These are phyloP conservation scores for Metschnikowia arizonensis DNA, from an alignment of 805 yeast species.

Conservation along the genomic window DNA sequence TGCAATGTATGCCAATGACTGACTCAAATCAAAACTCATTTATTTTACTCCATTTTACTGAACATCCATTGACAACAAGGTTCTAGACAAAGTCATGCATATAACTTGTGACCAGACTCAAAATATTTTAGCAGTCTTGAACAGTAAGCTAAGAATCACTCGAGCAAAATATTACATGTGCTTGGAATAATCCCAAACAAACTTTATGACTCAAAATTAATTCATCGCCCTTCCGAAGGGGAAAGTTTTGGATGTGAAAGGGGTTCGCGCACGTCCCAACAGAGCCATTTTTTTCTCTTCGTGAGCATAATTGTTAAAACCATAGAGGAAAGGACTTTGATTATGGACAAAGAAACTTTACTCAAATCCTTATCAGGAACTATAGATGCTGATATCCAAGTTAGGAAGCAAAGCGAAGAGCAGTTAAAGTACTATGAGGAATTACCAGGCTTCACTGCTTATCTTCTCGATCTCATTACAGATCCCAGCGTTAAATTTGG, in stretches of 20 bases:
- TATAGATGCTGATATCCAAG: slow-evolving; percentile 46
- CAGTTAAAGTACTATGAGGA: slow-evolving; percentile 49
- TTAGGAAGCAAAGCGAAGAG: slow-evolving; percentile 51
- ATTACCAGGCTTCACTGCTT: slow-evolving; percentile 55
- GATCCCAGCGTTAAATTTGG: slow-evolving; percentile 44
- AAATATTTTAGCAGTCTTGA: not conserved
- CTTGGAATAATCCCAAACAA: not conserved
- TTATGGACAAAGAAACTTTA: slow-evolving; percentile 49
- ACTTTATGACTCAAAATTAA: too few species aligned
- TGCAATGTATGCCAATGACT: too few species aligned
- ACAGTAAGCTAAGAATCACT: not conserved
- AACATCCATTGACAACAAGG: not conserved
- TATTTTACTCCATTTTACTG: not conserved
- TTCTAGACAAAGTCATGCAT: not conserved
- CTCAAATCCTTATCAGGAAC: slow-evolving; percentile 51
- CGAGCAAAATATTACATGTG: too few species aligned
- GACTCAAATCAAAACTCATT: not conserved
- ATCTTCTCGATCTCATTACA: slow-evolving; percentile 46
- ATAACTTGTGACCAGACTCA: not conserved
- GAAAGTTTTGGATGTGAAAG: not conserved
- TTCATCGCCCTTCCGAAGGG: too few species aligned
- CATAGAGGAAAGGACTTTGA: slow-evolving; percentile 1
- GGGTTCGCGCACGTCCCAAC: slow-evolving; percentile 4
- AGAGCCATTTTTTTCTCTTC: slow-evolving; percentile 1
- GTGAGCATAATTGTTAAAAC: not conserved